Percentiles rank a stretch among this genome's conserved stretches.
Conservation (phyloP, 495 filamentous ascomycete species). For the Collariella sp. region DNA sequence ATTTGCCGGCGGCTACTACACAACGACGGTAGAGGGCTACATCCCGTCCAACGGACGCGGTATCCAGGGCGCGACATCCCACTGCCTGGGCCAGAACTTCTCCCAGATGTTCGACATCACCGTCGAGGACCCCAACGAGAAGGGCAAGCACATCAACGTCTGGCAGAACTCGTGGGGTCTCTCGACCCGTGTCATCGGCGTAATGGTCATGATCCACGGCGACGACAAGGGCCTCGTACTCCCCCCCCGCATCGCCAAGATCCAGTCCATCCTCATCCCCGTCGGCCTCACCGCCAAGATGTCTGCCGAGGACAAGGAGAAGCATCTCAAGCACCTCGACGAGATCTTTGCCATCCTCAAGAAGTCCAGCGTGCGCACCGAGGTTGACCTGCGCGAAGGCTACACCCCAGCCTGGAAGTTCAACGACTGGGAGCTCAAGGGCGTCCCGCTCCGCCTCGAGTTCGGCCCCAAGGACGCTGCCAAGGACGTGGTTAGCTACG, state of each 20-base stretch:
- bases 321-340: constrained; percentile 62
- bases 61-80: constrained; percentile 91
- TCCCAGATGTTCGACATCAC: constrained; percentile 97
- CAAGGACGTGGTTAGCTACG: constrained; percentile 70
- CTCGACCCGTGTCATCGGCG: constrained; percentile 87
- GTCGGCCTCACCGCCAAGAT: constrained; percentile 86
- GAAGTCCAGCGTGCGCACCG: constrained; percentile 57
- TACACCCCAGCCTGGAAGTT: constrained; percentile 96
- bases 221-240: constrained; percentile 91
- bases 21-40: constrained; percentile 90
- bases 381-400: constrained; percentile 70
- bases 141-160: constrained; percentile 59
- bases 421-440: constrained; percentile 94
- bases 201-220: constrained; percentile 96
- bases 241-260: constrained; percentile 76
- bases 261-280: constrained; percentile 81
- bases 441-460: constrained; percentile 86
- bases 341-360: constrained; percentile 55
- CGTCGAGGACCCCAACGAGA: constrained; percentile 70
- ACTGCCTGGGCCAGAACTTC: constrained; percentile 95
- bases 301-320: constrained; percentile 62
- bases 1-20: constrained; percentile 93
- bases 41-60: constrained; percentile 90
- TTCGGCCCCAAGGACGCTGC: constrained; percentile 89
- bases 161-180: constrained; percentile 99